Evolutionary conservation across 352 stramenopile genomes (phyloP), one percentile per base, ranked within the genome.

Genomic region (Peronospora destructor): DNA sequence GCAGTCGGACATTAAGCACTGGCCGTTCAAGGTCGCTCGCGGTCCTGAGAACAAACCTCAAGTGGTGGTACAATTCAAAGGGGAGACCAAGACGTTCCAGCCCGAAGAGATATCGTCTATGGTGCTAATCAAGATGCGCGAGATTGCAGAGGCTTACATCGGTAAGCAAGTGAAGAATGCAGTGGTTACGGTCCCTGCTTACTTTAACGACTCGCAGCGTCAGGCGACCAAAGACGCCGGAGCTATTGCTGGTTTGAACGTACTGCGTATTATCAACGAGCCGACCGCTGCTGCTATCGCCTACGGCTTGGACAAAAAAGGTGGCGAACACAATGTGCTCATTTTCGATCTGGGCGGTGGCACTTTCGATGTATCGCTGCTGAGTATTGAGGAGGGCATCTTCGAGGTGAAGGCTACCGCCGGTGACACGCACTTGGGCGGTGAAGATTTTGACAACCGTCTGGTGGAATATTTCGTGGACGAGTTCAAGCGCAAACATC

Each of bases 341-440:
- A 97, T 98, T 45, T 98, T 98, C 45, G 94, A 98, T 50, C 67
- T 98, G 23, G 93, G 91, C n/a, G 91, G 92, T 17, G 92, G 92
- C 49, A 98, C 92, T 2, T 98, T 98, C 51, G 91, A 97, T 70
- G 88, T 97, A 12, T 93, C 74, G 16, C 63, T 98, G 6, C 61
- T 98, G 5, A 97, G 66, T 4, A 97, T 98, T 63, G 92, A 98
- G 46, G 86, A 98, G 9, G 93, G 92, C 32, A 97, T 98, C 61
- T 98, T 98, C 59, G 90, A 98, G 59, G 94, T 98, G 42, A 96
- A 97, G 70, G 92, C 92, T 12, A 98, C 94, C 0, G 88, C 83
- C 17, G 94, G 94, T 49, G 92, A 98, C 53, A 98, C 91, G 25
- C 88, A 97, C 47, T 66, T 97, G 46, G 90, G 90, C 13, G 91